Conservation (phyloP, 208 protist genomes). For the Crithidia thermophila region DNA sequence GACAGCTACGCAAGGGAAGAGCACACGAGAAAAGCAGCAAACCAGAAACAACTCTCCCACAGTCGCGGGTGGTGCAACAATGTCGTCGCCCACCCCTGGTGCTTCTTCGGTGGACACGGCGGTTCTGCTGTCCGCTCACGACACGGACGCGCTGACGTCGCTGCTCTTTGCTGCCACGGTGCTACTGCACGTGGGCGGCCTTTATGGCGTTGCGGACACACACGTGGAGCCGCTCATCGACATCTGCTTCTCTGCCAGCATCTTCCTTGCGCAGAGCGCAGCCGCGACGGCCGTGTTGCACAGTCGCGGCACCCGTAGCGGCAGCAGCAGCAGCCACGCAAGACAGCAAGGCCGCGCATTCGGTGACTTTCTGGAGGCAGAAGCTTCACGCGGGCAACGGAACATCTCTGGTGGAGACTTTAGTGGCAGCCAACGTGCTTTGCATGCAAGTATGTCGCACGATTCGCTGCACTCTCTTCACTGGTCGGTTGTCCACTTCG, state of each 20-base stretch:
- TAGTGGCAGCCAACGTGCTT: too few relatives aligned
- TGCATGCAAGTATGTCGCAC: too few relatives aligned
- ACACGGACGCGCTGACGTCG: constrained; percentile 23
- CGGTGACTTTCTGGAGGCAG: too few relatives aligned
- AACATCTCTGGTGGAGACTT: too few relatives aligned
- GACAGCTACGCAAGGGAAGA: background rate
- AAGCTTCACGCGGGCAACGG: too few relatives aligned
- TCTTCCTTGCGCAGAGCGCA: constrained; percentile 62
- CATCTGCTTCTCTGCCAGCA: constrained; percentile 53
- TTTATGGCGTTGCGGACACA: constrained; percentile 64
- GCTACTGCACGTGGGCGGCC: constrained; percentile 66
- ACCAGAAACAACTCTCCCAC: background rate
- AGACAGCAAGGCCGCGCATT: too few relatives aligned
- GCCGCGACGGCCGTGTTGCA: constrained; percentile 8
- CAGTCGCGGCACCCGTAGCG: background rate
- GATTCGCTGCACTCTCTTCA: constrained; percentile 46
- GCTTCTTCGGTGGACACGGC: background rate
- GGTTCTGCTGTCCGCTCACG: background rate
- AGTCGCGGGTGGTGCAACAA: background rate
- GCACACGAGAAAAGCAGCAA: background rate
- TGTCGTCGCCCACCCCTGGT: background rate
- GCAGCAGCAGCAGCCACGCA: background rate
- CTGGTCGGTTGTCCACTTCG: constrained; percentile 73
- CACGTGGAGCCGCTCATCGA: constrained; percentile 68
- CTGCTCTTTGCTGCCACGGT: constrained; percentile 52